These are phyloP conservation scores for Aspergillus tamarii DNA, from an alignment of 2,329 filamentous ascomycete genomes.

Conservation along the genomic window DNA sequence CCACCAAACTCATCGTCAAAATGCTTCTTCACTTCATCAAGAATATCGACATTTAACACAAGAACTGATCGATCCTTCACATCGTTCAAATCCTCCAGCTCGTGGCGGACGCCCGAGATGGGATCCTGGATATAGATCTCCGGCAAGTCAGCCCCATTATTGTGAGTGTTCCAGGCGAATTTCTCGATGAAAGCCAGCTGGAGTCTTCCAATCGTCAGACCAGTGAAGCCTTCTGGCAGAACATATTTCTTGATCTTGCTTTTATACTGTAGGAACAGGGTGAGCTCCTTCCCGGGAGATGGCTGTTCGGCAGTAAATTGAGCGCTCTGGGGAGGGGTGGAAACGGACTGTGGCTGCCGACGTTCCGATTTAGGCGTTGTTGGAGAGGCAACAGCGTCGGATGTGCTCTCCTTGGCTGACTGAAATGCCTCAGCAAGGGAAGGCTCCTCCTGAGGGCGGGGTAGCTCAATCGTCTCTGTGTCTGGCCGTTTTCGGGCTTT, in stretches of 20 bases:
- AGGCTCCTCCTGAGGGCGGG: constrained; percentile 41
- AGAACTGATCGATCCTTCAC: constrained; percentile 94
- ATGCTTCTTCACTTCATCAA: constrained; percentile 95
- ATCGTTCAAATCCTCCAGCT: constrained; percentile 88
- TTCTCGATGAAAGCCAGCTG: constrained; percentile 98
- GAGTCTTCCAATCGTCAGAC: constrained; percentile 82
- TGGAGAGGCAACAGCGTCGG: constrained; percentile 24
- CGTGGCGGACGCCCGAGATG: constrained; percentile 92
- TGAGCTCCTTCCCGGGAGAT: constrained; percentile 79
- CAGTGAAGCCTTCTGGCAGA: constrained; percentile 78
- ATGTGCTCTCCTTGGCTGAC: constrained; percentile 30
- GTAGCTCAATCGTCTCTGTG: constrained; percentile 57
- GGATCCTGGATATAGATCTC: constrained; percentile 98
- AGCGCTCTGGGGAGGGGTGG: constrained; percentile 51
- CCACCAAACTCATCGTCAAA: constrained; percentile 89
- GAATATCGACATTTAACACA: constrained; percentile 87
- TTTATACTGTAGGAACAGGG: constrained; percentile 93
- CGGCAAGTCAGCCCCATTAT: constrained; percentile 87
- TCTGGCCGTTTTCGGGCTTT: constrained; percentile 54
- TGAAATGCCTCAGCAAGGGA: constrained; percentile 41
- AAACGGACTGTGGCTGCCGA: constrained; percentile 26
- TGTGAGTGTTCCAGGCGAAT: constrained; percentile 97
- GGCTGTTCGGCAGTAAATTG: constrained; percentile 65
- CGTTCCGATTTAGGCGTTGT: constrained; percentile 31
- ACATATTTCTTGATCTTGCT: constrained; percentile 97